phyloP scores from a whole-genome alignment of 768 basidiomycete genomes.

The Tricholoma sp. region DNA sequence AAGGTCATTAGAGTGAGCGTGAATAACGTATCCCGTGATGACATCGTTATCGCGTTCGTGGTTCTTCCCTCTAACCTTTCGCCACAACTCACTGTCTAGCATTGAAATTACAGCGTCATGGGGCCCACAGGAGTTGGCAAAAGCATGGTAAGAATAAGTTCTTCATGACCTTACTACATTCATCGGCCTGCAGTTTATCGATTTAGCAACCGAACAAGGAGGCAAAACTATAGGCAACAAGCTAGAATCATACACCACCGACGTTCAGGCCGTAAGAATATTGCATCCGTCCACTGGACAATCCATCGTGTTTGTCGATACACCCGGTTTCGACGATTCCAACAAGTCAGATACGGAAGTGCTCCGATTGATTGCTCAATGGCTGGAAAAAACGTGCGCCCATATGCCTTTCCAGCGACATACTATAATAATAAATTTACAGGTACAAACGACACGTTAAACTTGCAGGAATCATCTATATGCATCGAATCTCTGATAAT shows the following conservation, averaged over 20 bases:
- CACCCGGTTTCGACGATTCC: constrained; percentile 8
- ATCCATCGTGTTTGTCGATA: constrained; percentile 7
- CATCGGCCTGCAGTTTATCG: not conserved
- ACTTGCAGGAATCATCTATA: too few relatives aligned
- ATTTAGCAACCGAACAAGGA: too few relatives aligned
- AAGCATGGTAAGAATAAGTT: too few relatives aligned
- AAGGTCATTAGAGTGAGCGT: not conserved
- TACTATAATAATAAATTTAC: too few relatives aligned
- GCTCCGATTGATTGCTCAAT: constrained; percentile 3
- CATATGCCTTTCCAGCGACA: not conserved
- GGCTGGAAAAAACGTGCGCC: constrained; percentile 3
- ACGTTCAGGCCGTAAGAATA: not conserved
- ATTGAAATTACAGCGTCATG: too few relatives aligned
- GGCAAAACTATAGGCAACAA: too few relatives aligned
- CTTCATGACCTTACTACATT: not conserved
- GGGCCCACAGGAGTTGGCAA: too few relatives aligned
- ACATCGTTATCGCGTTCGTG: too few relatives aligned
- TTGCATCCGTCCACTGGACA: not conserved
- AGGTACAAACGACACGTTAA: too few relatives aligned
- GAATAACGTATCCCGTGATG: too few relatives aligned
- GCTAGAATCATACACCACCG: not conserved
- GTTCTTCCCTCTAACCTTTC: not conserved
- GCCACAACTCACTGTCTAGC: too few relatives aligned
- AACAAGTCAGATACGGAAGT: constrained; percentile 6
- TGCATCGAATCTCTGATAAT: too few relatives aligned